Evolutionary conservation across 768 basidiomycete species (phyloP).

Genomic region (Termitomyces sp.): DNA sequence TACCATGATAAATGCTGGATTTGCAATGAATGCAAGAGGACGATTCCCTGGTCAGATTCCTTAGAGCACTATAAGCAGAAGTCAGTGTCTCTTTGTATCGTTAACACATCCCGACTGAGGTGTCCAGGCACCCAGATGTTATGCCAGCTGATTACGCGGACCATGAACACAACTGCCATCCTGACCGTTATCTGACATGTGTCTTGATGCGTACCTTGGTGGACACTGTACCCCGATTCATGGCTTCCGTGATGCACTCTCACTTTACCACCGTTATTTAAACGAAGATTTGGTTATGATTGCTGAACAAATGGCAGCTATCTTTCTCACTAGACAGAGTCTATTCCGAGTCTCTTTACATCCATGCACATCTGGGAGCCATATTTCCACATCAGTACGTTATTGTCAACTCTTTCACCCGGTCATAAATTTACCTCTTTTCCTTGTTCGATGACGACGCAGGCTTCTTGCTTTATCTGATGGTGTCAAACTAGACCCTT

Average conservation of each 20-base stretch:
- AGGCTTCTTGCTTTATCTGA: too few relatives aligned
- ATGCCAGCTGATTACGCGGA: neutral
- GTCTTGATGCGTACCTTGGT: neutral
- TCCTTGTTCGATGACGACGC: neutral
- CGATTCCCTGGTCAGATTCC: neutral
- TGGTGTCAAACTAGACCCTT: neutral
- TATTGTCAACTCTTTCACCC: neutral
- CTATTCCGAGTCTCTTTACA: neutral
- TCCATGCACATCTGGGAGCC: neutral
- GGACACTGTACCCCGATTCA: neutral
- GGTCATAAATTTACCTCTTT: neutral
- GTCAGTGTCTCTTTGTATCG: neutral
- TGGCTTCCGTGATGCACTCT: constrained; percentile 5
- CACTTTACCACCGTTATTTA: neutral
- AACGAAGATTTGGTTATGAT: neutral
- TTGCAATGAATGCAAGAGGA: constrained; percentile 6
- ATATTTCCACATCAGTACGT: too few relatives aligned
- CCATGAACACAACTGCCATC: neutral
- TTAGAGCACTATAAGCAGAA: neutral
- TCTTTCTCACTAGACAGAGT: neutral
- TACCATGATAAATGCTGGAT: neutral
- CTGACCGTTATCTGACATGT: constrained; percentile 1
- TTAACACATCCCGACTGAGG: neutral
- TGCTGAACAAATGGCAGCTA: neutral
- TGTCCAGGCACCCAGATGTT: neutral